Evolutionary conservation across 768 basidiomycete species (phyloP), one percentile per base, ranked within the genome.

Genomic region (Phlegmacium glaucopus): DNA sequence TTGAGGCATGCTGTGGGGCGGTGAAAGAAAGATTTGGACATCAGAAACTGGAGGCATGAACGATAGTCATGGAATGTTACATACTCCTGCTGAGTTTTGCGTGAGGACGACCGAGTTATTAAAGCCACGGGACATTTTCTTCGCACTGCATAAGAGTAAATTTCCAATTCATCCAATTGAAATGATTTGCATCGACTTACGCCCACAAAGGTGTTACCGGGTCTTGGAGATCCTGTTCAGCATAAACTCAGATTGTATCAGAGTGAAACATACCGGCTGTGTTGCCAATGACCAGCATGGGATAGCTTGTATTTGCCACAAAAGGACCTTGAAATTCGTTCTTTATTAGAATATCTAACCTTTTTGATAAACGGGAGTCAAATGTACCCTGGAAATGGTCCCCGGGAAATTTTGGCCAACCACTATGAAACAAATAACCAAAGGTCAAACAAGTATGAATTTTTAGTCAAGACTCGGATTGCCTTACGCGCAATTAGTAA

Each of bases 31-130:
- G 42, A 17, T 16, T 17, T 17, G 36, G 37, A 17, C 17, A 12
- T 13, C 15, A 9, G n/a, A n/a, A n/a, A n/a, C n/a, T n/a, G n/a
- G n/a, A n/a, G n/a, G n/a, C 12, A 11, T 9, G 6, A 12, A 32
- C 27, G 30, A 12, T 26, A 29, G n/a, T 17, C 18, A 4, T 8
- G 28, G 17, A 26, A 26, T 18, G 8, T 10, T 17, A 57, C 66
- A 18, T 56, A 75, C 72, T 6, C 74, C 72, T 10, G 66, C 53
- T 7, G 70, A 71, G 18, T 73, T 68, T 47, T 74, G 72, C 6
- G 69, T 72, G 15, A 75, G 55, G 10, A 76, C 69, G 12, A 70
- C 66, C 3, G 72, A 69, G n/a, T 55, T 58, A 2, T 59, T 49
- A 55, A 74, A 75, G 6, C 64, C 63, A 39, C 56, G 49, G 0